Evolutionary conservation across 2,329 filamentous ascomycete species (phyloP), one percentile per base, ranked within the genome.

Genomic region (Fusarium papillatum): DNA sequence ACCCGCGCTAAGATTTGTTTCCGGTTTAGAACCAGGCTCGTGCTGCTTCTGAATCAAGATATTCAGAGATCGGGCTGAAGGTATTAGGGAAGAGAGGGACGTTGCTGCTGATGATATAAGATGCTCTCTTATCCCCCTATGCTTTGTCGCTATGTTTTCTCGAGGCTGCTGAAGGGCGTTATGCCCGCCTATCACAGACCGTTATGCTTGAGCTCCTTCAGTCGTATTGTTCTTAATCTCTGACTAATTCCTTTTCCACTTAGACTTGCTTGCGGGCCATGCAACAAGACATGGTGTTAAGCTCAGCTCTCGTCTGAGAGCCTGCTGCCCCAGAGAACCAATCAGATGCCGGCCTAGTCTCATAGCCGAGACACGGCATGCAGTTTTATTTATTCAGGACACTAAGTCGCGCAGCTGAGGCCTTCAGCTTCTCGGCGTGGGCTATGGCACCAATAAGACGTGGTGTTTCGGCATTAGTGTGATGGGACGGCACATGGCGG

Each of bases 51-150:
- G 29, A 8, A 4, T 7, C 17, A 14, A 55, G 48, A 13, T 19
- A 3, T 10, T 5, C 17, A 1, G 13, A 53, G 48, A 11, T 19
- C 4, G 2, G 10, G 10, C 24, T 53, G 48, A 29, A 29, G 5
- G 3, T 29, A 6, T 7, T 11, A 17, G 22, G 14, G 46, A 17
- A 46, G 5, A 10, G 22, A 48, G 46, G 0, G 22, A 48, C 9
- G 14, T 6, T 24, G 22, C 14, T 1, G 22, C 3, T 2, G 7
- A 10, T 26, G 14, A 9, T 26, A 26, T 26, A 1, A 17, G 0
- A 6, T 17, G 8, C 14, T 24, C 6, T 17, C 9, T 26, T 10
- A 26, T 48, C n/a, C 1, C 0, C 7, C 2, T 8, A 43, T 43
- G 1, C 10, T 43, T n/a, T 13, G 19, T 2, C 19, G 19, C 22